Conservation (phyloP, 352 stramenopile species). For the Phytophthora gonapodyides region DNA sequence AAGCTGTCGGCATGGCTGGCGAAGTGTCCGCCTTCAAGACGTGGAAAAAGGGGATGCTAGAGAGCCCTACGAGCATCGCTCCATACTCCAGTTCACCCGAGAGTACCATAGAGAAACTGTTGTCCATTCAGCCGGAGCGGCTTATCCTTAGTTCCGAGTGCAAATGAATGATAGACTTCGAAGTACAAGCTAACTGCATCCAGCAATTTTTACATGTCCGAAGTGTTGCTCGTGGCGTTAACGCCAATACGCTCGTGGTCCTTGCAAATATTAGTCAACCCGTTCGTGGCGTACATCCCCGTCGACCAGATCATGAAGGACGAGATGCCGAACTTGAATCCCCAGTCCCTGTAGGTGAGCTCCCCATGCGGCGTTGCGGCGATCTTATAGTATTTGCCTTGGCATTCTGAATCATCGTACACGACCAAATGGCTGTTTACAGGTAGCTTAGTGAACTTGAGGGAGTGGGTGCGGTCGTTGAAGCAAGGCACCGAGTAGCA, state of each 20-base stretch:
- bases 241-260: background rate
- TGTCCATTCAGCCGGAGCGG: background rate
- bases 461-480: slow-evolving; percentile 19
- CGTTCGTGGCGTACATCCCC: slow-evolving; percentile 19
- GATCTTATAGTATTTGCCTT: slow-evolving; percentile 23
- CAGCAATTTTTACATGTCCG: background rate
- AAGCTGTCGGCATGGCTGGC: background rate
- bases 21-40: background rate
- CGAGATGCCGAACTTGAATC: slow-evolving; percentile 21
- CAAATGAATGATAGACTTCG: too few relatives aligned
- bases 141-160: background rate
- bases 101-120: background rate
- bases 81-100: background rate
- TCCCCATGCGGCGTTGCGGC: slow-evolving; percentile 1
- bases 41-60: background rate
- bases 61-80: background rate
- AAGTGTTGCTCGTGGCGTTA: too few relatives aligned
- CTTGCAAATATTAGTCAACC: slow-evolving; percentile 22
- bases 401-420: slow-evolving; percentile 15
- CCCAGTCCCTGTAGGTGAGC: slow-evolving; percentile 15
- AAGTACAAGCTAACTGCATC: too few relatives aligned
- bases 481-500: slow-evolving; percentile 27
- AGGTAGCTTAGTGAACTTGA: slow-evolving; percentile 20
- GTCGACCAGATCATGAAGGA: slow-evolving; percentile 29
- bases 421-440: slow-evolving; percentile 13